A percentile compares a stretch with the other conserved stretches of the same genome.
These are phyloP conservation scores for Chlamydomonas schloesseri DNA, from an alignment of 139 green algal genomes.

Conservation along the genomic window DNA sequence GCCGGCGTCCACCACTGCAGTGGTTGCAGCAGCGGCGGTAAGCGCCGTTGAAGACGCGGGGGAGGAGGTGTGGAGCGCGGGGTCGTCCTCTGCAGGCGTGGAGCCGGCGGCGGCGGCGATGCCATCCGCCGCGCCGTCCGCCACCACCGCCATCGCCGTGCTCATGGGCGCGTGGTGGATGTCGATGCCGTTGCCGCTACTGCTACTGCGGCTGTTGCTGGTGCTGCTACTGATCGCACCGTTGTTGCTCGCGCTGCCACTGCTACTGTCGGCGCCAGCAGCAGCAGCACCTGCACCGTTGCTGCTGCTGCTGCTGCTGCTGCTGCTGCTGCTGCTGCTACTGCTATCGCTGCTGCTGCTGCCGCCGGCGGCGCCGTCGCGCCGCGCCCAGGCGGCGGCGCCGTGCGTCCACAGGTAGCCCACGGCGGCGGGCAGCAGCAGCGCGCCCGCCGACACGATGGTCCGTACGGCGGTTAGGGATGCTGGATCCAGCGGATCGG, in stretches of 20 bases:
- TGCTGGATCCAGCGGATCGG: slow-evolving; percentile 33
- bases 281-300: too few relatives aligned
- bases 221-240: neutral
- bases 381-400: neutral
- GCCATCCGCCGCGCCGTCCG: slow-evolving; percentile 13
- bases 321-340: neutral
- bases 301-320: neutral
- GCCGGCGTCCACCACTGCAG: neutral
- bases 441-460: slow-evolving; percentile 19
- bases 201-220: neutral
- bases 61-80: neutral
- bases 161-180: neutral
- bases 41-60: neutral
- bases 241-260: neutral
- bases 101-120: neutral
- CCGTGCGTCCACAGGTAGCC: neutral
- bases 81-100: neutral
- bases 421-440: slow-evolving; percentile 7
- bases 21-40: neutral
- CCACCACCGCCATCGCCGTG: neutral
- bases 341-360: neutral
- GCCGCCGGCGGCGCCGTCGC: neutral
- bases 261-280: too few relatives aligned
- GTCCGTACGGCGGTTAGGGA: slow-evolving; percentile 56
- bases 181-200: neutral